Evolutionary conservation across 139 green algal species (phyloP), one percentile per base, ranked within the genome.

Genomic region (Diplosphaera chodatii): DNA sequence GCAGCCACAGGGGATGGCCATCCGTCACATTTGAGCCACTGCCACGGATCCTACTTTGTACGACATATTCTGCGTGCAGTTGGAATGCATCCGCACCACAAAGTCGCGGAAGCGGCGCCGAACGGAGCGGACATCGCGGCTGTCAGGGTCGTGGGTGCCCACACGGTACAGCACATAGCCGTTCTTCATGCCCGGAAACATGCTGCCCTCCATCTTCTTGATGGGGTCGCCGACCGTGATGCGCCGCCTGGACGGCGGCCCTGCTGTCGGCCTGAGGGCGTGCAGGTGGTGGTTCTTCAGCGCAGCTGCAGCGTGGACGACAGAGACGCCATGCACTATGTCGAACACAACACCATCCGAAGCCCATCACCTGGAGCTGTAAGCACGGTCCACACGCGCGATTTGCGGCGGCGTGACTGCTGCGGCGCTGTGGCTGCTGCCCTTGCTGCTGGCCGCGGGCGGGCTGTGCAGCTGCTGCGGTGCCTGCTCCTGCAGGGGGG

Each of bases 61-160:
- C n/a, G n/a, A n/a, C n/a, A n/a, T n/a, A n/a, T n/a, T n/a, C n/a
- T n/a, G n/a, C n/a, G n/a, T n/a, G n/a, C n/a, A n/a, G n/a, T n/a
- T n/a, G 4, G 15, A 5, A 28, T 6, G 13, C 30, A 6, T 40
- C 4, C 84, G 77, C 73, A 91, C 88, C 71, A 95, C 91, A 84
- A 95, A 96, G 69, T 96, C 90, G 15, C 73, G 78, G 79, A 93
- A 96, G 15, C 91, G 74, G 0, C 90, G 78, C n/a, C 84, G 75
- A 23, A 96, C 90, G 64, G 84, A 76, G 40, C 64, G n/a, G 28
- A 65, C 40, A 3, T 3, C 16, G 48, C 48, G 13, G 20, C 69
- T 32, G 32, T 70, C 34, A 23, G 59, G 78, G 31, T 74, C 80
- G 22, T 40, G 62, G 23, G 75, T 86, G 40, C 71, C 79, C 21